phyloP scores from a whole-genome alignment of 192 early-diverging fungal genomes.

The Backusella tarrabulga region DNA sequence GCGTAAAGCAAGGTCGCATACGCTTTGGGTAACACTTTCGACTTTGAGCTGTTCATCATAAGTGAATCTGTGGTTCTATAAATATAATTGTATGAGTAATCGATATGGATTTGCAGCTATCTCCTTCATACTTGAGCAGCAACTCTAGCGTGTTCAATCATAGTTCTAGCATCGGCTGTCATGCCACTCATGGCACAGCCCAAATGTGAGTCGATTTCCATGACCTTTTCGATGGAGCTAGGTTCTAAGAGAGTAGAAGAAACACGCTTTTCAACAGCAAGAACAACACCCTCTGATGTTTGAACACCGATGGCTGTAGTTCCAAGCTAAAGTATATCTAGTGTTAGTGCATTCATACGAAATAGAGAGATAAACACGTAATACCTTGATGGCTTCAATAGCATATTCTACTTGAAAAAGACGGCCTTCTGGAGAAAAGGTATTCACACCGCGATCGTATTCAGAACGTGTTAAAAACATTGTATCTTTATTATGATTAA shows the following conservation, averaged over 20 bases:
- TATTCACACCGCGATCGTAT: constrained; percentile 99
- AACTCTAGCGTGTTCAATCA: constrained; percentile 97
- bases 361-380: neutral
- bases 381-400: constrained; percentile 98
- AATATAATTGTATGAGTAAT: constrained; percentile 5
- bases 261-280: constrained; percentile 97
- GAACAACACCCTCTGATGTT: constrained; percentile 88
- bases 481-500: neutral
- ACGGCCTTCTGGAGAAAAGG: constrained; percentile 98
- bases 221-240: constrained; percentile 96
- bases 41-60: constrained; percentile 96
- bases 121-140: constrained; percentile 76
- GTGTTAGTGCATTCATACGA: neutral
- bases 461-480: constrained; percentile 85
- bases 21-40: constrained; percentile 94
- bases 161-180: constrained; percentile 94
- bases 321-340: constrained; percentile 57
- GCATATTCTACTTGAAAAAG: constrained; percentile 99
- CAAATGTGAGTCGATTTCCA: constrained; percentile 94
- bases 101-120: neutral
- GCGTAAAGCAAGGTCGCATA: constrained; percentile 95
- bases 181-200: constrained; percentile 98
- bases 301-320: constrained; percentile 98
- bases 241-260: constrained; percentile 91
- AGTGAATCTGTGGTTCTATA: constrained; percentile 89